Evolutionary conservation across 1,284 basidiomycete genomes (phyloP).

Genomic region (Porogramme epimiltina): DNA sequence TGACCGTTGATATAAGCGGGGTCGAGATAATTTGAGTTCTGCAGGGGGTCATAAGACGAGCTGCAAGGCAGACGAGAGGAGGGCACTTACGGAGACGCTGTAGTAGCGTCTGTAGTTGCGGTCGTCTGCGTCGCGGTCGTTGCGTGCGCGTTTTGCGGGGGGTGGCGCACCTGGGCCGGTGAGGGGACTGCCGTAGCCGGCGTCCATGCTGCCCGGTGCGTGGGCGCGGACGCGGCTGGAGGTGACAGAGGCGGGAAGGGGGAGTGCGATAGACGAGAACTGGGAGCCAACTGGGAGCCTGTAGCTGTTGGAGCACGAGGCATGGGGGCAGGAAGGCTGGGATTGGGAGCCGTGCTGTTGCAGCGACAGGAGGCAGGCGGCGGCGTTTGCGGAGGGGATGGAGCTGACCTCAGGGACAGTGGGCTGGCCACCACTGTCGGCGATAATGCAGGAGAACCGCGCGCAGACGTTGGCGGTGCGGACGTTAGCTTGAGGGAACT

Average conservation of each 20-base stretch:
- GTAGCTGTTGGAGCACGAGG: conserved; percentile 15
- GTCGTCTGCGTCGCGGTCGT: conserved; percentile 30
- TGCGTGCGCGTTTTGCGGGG: conserved; percentile 47
- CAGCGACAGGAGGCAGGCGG: conserved; percentile 18
- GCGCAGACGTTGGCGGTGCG: conserved; percentile 51
- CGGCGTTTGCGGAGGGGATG: conserved; percentile 13
- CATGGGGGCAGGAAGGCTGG: conserved; percentile 20
- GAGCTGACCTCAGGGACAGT: conserved; percentile 35
- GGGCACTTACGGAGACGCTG: conserved; percentile 27
- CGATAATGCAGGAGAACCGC: conserved; percentile 49
- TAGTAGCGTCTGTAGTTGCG: conserved; percentile 17
- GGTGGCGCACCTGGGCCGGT: conserved; percentile 39
- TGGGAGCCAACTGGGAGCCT: conserved; percentile 27
- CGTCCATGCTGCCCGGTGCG: conserved; percentile 44
- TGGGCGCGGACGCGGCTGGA: conserved; percentile 40
- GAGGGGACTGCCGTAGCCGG: conserved; percentile 25
- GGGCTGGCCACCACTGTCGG: conserved; percentile 44
- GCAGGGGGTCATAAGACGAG: not conserved
- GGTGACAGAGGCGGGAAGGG: conserved; percentile 29
- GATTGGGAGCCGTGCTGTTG: conserved; percentile 10
- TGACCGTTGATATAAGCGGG: conserved; percentile 26
- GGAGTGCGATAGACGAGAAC: conserved; percentile 29
- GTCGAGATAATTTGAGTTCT: conserved; percentile 27
- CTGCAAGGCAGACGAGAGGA: conserved; percentile 1
- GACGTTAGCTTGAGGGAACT: conserved; percentile 45